Evolutionary conservation across 352 stramenopile genomes (phyloP).

Genomic region (Pythium scleroteichum): DNA sequence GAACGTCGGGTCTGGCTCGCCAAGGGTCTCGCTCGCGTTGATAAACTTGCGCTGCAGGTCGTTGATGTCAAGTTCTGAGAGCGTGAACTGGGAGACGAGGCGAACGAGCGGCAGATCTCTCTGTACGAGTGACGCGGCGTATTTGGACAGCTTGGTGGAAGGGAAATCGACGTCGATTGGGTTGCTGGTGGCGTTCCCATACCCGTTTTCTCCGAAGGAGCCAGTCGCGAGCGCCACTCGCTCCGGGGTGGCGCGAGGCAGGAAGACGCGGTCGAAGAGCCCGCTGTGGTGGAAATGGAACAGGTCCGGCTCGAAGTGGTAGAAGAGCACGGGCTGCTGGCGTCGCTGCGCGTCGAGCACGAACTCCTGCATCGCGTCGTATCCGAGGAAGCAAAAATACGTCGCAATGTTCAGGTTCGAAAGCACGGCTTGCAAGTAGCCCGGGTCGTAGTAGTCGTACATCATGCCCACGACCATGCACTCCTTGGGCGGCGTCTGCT

Average conservation of each 20-base stretch:
- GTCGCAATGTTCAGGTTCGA: constrained; percentile 38
- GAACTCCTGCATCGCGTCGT: constrained; percentile 13
- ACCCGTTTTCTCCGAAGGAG: constrained; percentile 36
- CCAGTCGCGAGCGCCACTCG: constrained; percentile 18
- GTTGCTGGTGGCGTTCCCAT: constrained; percentile 36
- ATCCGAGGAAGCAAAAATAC: constrained; percentile 47
- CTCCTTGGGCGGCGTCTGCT: constrained; percentile 20
- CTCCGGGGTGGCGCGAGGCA: constrained; percentile 30
- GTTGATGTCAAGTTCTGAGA: constrained; percentile 39
- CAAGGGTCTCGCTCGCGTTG: not conserved
- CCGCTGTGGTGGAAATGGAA: constrained; percentile 36
- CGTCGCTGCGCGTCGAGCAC: constrained; percentile 18
- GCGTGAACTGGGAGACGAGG: constrained; percentile 30
- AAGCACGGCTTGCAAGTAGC: constrained; percentile 38
- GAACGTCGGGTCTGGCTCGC: constrained; percentile 24
- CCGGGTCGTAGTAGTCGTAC: constrained; percentile 33
- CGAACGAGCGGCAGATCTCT: constrained; percentile 14
- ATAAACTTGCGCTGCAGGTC: constrained; percentile 16
- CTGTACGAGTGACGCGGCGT: constrained; percentile 25
- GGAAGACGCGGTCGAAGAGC: constrained; percentile 38
- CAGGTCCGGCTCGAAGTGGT: constrained; percentile 49
- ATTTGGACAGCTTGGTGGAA: constrained; percentile 32
- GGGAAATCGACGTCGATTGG: constrained; percentile 45
- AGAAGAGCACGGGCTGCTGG: constrained; percentile 35
- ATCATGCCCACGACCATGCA: constrained; percentile 49